Base-by-base conservation (phyloP, 495 filamentous ascomycete genomes). In the Bacidia rubella region DNA sequence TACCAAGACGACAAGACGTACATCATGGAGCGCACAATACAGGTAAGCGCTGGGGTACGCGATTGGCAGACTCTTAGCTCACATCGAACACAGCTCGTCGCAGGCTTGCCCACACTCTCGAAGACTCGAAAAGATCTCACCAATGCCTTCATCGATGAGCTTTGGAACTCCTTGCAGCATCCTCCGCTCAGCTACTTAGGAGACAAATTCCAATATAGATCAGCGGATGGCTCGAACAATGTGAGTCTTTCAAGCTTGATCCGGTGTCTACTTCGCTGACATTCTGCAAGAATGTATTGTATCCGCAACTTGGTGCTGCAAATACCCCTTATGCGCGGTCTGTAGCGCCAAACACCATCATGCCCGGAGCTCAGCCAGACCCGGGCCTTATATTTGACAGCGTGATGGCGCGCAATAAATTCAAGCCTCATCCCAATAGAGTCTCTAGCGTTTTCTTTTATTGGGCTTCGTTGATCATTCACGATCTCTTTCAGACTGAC, bases 161-260 rank as follows among this genome's bases (percentile, higher is more conserved):
- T 88, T 0, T 90, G 83, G 82, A 66, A 77, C 52, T 76, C 76
- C 2, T 57, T 74, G 55, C 71, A 72, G 25, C 73, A 76, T 58
- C 74, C 74, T 19, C 72, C 74, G 29, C 66, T 75, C 51, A 71
- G 69, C 40, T 85, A 76, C 57, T 68, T 86, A 59, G 83, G 83
- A 19, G 75, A 82, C 50, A 73, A 82, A 41, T 81, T 74, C 58
- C 63, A 71, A 50, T 88, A 86, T 59, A 74, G 84, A n/a, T 73
- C 72, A 44, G 81, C 82, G 1, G 84, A 88, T 68, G 84, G 84
- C n/a, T 85, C 79, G 0, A 74, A 78, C 59, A 79, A 80, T 62
- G 57, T 51, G 21, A 53, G 54, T 29, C 23, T 2, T 11, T 29
- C 5, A 11, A 27, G 17, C 10, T 11, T 5, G 2, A 29, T n/a